These are phyloP conservation scores for Jamesozyma gamospora DNA, from an alignment of 805 yeast species.

Conservation along the genomic window DNA sequence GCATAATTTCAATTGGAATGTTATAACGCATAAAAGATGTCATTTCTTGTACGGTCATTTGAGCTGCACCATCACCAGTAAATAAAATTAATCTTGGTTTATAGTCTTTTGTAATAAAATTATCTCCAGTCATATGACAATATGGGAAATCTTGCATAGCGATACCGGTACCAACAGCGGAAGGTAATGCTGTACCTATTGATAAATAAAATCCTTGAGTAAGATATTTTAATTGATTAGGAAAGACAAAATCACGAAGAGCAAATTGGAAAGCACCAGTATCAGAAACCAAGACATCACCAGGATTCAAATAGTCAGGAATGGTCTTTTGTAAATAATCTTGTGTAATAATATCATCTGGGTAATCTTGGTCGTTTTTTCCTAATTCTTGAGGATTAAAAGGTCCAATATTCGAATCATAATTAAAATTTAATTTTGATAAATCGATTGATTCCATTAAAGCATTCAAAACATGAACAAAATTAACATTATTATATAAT, in stretches of 20 bases:
- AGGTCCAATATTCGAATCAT: conserved; percentile 13
- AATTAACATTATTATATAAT: conserved; percentile 34
- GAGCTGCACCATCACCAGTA: conserved; percentile 93
- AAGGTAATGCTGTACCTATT: conserved; percentile 84
- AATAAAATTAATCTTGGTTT: conserved; percentile 54
- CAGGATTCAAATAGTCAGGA: conserved; percentile 39
- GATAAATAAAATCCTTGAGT: conserved; percentile 74
- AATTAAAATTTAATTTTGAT: conserved; percentile 15
- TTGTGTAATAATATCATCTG: conserved; percentile 37
- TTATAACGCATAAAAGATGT: conserved; percentile 51
- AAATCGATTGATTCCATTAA: conserved; percentile 32
- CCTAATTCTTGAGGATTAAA: conserved; percentile 19
- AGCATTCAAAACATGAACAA: conserved; percentile 41
- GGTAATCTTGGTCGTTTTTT: conserved; percentile 2
- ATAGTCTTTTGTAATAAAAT: conserved; percentile 13
- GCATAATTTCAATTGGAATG: conserved; percentile 57
- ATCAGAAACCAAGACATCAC: conserved; percentile 69
- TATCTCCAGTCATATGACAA: conserved; percentile 23
- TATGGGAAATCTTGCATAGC: conserved; percentile 49
- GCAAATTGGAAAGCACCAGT: conserved; percentile 81
- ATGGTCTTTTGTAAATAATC: conserved; percentile 34
- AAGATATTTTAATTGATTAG: conserved; percentile 40
- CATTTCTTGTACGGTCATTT: conserved; percentile 84
- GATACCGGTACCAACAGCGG: conserved; percentile 70
- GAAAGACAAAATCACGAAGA: conserved; percentile 55